phyloP scores from a whole-genome alignment of 192 early-diverging fungal genomes.

The Geranomyces michiganensis region DNA sequence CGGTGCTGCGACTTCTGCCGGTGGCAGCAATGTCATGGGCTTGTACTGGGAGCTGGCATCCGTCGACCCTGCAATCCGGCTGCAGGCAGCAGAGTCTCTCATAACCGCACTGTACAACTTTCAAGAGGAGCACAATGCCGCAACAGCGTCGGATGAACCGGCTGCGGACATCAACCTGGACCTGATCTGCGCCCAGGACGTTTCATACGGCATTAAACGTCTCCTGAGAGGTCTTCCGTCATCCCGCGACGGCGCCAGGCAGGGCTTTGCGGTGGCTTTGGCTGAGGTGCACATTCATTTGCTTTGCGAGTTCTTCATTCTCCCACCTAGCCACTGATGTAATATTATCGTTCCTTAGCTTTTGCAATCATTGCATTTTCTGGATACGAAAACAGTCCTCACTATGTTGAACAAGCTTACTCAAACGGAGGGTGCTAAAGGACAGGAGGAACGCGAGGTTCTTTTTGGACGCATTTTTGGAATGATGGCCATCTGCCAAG shows the following conservation, averaged over 20 bases:
- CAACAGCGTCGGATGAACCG: conserved; percentile 15
- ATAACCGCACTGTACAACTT: conserved; percentile 29
- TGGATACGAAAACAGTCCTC: conserved; percentile 63
- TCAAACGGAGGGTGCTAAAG: conserved; percentile 68
- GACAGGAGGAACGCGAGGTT: conserved; percentile 88
- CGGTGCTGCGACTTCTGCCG: no score
- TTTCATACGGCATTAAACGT: conserved; percentile 84
- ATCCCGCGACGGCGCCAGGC: conserved; percentile 84
- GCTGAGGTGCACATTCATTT: conserved; percentile 69
- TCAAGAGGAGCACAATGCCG: conserved; percentile 31
- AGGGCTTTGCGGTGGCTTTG: conserved; percentile 94
- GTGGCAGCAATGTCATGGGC: conserved; percentile 47
- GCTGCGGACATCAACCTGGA: conserved; percentile 63
- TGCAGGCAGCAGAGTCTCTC: conserved; percentile 67
- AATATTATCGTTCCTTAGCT: not conserved
- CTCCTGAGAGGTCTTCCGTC: conserved; percentile 87
- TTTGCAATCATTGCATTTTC: conserved; percentile 21
- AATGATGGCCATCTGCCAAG: conserved; percentile 75
- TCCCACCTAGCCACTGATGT: not conserved
- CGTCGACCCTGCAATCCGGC: conserved; percentile 66
- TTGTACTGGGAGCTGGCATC: conserved; percentile 82
- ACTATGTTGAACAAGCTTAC: conserved; percentile 72
- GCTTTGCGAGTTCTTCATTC: not conserved
- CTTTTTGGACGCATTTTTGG: conserved; percentile 93
- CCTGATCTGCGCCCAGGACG: conserved; percentile 71